A percentile compares a stretch with the other conserved stretches of the same genome.
Evolutionary conservation across 2,329 filamentous ascomycete genomes (phyloP).

Genomic region (Trichoderma gracile): DNA sequence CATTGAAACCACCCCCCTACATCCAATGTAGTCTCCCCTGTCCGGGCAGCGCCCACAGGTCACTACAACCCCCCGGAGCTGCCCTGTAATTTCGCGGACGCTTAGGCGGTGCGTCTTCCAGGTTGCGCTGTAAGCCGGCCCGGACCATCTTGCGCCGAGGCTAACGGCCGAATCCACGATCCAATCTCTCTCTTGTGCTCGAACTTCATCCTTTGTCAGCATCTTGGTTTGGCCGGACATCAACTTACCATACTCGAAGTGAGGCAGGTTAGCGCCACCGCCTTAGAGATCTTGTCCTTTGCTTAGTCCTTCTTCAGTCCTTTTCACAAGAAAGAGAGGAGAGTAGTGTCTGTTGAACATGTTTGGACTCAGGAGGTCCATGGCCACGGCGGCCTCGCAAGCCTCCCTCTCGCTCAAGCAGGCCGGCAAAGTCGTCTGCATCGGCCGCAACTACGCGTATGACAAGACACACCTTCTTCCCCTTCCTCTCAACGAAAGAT

Average conservation of each 20-base stretch:
- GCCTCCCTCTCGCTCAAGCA: conserved; percentile 49
- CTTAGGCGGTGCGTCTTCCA: neutral
- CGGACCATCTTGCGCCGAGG: conserved; percentile 6
- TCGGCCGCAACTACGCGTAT: conserved; percentile 94
- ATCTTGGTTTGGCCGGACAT: too few species aligned
- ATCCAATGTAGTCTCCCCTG: too few species aligned
- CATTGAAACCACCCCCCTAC: too few species aligned
- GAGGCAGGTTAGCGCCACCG: too few species aligned
- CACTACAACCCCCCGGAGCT: neutral
- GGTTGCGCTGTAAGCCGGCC: neutral
- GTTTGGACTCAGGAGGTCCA: conserved; percentile 42
- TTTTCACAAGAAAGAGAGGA: too few species aligned
- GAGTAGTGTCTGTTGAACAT: conserved; percentile 32
- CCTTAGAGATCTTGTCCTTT: too few species aligned
- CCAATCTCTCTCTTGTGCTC: neutral
- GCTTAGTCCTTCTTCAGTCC: too few species aligned
- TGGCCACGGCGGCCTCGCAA: conserved; percentile 44
- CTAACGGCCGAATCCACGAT: neutral
- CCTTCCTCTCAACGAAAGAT: too few species aligned
- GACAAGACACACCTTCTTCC: conserved; percentile 35
- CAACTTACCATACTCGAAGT: too few species aligned
- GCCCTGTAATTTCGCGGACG: neutral
- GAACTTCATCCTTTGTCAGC: neutral
- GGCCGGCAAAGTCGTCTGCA: conserved; percentile 81
- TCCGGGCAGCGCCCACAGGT: neutral